phyloP scores from a whole-genome alignment of 1,284 basidiomycete species.

The Veloboletus limbatus region DNA sequence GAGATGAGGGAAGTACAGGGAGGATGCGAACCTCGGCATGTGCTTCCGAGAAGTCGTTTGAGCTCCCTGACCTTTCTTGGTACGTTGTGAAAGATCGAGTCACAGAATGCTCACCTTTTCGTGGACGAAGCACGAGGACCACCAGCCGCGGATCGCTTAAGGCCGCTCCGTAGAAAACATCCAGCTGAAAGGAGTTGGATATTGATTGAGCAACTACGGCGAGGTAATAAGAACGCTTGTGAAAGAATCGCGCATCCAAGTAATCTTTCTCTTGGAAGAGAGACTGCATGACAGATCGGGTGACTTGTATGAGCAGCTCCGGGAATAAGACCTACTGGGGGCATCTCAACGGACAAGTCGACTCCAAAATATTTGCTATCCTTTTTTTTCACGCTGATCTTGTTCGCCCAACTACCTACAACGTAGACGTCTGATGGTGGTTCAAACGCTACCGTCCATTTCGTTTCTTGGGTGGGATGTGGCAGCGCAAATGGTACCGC shows the following conservation, averaged over 20 bases:
- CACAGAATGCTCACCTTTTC: slow-evolving; percentile 44
- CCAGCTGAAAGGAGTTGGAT: slow-evolving; percentile 47
- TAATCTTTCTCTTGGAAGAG: slow-evolving; percentile 97
- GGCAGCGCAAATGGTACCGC: slow-evolving; percentile 66
- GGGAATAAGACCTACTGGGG: slow-evolving; percentile 53
- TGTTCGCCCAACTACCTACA: slow-evolving; percentile 76
- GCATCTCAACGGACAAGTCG: slow-evolving; percentile 88
- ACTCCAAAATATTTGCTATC: slow-evolving; percentile 67
- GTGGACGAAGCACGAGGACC: slow-evolving; percentile 60
- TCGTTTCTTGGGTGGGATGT: slow-evolving; percentile 63
- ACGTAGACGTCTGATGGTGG: slow-evolving; percentile 64
- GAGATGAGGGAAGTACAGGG: slow-evolving; percentile 57
- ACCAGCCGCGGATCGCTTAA: slow-evolving; percentile 68
- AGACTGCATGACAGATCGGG: slow-evolving; percentile 38
- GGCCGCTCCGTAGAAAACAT: slow-evolving; percentile 59
- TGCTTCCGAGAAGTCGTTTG: slow-evolving; percentile 66
- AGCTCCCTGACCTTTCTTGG: slow-evolving; percentile 41
- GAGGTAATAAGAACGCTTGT: slow-evolving; percentile 91
- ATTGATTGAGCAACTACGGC: slow-evolving; percentile 76
- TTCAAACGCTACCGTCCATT: slow-evolving; percentile 76
- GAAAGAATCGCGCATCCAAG: slow-evolving; percentile 85
- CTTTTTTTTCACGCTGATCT: slow-evolving; percentile 61
- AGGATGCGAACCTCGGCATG: slow-evolving; percentile 74
- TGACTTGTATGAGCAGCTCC: background rate
- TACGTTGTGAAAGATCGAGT: slow-evolving; percentile 18